Base-by-base conservation (phyloP, 768 basidiomycete species). In the Saitozyma sp. region DNA sequence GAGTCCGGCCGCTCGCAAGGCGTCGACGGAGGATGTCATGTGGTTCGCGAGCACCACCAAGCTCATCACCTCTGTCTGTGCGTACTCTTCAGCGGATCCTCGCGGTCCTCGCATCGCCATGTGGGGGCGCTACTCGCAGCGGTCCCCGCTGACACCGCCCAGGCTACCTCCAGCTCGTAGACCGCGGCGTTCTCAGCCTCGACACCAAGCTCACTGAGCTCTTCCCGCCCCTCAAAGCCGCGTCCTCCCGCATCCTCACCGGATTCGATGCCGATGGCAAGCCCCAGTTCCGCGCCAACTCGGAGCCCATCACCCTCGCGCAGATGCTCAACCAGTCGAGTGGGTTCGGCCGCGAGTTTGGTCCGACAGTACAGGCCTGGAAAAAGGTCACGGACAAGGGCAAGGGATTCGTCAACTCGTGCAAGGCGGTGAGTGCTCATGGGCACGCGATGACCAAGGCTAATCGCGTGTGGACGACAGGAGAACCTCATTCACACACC, bases 401-500 rank as follows among this genome's bases (percentile, higher is more conserved):
- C 10, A 62, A 50, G 37, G 73, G 75, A 5, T 74, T 67, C 43
- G 73, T 74, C 42, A 77, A 77, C 52, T 59, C 55, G n/a, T 74
- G 75, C 59, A 70, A 77, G 59, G 49, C 66, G 48, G 69, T 67
- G 51, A 50, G 71, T 64, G 10, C 6, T 16, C 3, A 17, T 38
- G 11, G 2, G 59, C 29, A 29, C 29, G 5, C 29, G 29, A 2
- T 29, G 29, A 29, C 29, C 5, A 5, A 29, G 29, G 29, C 29
- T 16, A 38, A 9, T 50, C 9, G 29, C 54, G 13, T 52, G 37
- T 58, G 38, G 49, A 45, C 17, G 13, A 11, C 56, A 71, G 69
- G 68, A 68, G 29, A 77, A 77, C 52, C 69, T 77, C 45, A 56
- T 77, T 45, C 45, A 70, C 58, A 74, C 71, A 0, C 75, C 75